A percentile compares a stretch with the other conserved stretches of the same genome.
Evolutionary conservation across 352 stramenopile species (phyloP).

Genomic region (Blastocystis sp.): DNA sequence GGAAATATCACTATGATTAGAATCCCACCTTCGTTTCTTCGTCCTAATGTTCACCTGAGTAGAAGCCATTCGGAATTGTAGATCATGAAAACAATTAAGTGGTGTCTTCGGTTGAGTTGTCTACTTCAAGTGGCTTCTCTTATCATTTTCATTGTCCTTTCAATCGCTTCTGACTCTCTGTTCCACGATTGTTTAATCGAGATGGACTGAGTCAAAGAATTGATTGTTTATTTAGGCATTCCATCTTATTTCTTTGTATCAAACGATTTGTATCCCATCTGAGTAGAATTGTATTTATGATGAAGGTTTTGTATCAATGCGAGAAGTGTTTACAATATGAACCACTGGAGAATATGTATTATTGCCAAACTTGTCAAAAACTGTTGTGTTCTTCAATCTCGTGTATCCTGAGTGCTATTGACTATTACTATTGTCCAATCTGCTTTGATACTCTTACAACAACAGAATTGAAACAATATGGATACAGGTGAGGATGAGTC

Average conservation of each 20-base stretch:
- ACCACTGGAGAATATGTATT: not conserved
- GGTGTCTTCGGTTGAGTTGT: not conserved
- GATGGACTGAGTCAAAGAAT: not conserved
- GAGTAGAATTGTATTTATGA: not conserved
- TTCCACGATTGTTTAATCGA: conserved; percentile 1
- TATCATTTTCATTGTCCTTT: conserved; percentile 33
- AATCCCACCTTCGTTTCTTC: no score
- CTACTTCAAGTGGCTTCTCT: not conserved
- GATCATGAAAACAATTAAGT: conserved; percentile 11
- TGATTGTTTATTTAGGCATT: not conserved
- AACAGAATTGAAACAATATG: not conserved
- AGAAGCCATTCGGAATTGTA: no score
- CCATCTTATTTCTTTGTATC: not conserved
- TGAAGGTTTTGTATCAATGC: conserved; percentile 34
- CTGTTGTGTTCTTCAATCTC: conserved; percentile 19
- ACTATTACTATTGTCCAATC: conserved; percentile 48
- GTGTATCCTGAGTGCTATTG: conserved; percentile 1
- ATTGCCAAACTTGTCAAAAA: not conserved
- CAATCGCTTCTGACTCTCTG: not conserved
- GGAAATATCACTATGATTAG: no score
- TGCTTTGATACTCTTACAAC: conserved; percentile 28
- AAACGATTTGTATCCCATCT: not conserved
- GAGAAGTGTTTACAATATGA: not conserved
- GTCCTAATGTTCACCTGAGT: no score
- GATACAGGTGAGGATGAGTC: not conserved